Percentiles rank a stretch among this genome's conserved stretches.
Evolutionary conservation across 2,329 filamentous ascomycete species (phyloP).

Genomic region (Metarhizium brunneum): DNA sequence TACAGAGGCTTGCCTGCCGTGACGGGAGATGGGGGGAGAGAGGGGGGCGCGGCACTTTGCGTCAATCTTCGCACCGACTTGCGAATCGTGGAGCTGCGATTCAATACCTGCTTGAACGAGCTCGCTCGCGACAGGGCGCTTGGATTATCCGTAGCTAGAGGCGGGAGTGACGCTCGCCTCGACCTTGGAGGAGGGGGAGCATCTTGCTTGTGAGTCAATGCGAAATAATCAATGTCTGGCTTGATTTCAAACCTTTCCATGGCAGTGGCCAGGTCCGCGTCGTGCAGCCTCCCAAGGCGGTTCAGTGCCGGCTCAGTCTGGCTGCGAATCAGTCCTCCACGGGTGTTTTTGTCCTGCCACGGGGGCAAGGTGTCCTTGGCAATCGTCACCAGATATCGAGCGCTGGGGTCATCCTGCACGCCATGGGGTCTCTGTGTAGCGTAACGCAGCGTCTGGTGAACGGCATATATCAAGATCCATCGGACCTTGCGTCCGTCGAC

Average conservation of each 20-base stretch:
- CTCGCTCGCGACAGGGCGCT: conserved; percentile 17
- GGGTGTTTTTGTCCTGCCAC: conserved; percentile 29
- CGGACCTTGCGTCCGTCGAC: conserved; percentile 66
- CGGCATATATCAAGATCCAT: conserved; percentile 68
- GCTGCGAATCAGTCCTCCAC: conserved; percentile 17
- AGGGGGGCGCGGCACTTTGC: conserved; percentile 10
- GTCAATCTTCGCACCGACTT: conserved; percentile 24
- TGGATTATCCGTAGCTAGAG: conserved; percentile 5
- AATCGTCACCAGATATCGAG: conserved; percentile 47
- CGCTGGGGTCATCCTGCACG: conserved; percentile 45
- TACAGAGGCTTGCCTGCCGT: conserved; percentile 18
- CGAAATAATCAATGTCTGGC: conserved; percentile 48
- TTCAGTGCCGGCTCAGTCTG: conserved; percentile 18
- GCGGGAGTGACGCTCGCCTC: conserved; percentile 1
- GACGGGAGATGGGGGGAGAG: conserved; percentile 9
- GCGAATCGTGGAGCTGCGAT: conserved; percentile 23
- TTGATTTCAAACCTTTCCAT: conserved; percentile 32
- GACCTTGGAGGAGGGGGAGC: conserved; percentile 2
- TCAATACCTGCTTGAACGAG: conserved; percentile 20
- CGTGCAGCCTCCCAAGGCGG: conserved; percentile 6
- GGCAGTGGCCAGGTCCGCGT: conserved; percentile 6
- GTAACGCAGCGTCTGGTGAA: conserved; percentile 61
- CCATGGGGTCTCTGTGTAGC: conserved; percentile 53
- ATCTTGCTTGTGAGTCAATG: conserved; percentile 27
- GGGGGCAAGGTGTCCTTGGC: conserved; percentile 33